Evolutionary conservation across 345 rosid genomes (phyloP).

Genomic region (Ceriops tagal): DNA sequence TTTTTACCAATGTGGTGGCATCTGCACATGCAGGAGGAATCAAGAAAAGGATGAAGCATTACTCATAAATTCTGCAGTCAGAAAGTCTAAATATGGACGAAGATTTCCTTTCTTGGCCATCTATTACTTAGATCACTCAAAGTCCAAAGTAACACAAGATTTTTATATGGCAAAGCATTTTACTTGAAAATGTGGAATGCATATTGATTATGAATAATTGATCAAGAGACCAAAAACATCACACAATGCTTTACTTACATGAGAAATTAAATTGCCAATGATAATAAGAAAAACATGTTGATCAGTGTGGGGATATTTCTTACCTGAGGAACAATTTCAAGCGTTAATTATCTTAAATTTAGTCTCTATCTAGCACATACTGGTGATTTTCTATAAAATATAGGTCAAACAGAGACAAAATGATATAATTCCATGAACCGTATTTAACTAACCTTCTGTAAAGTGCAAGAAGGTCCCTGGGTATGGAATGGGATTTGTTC

Average conservation of each 20-base stretch:
- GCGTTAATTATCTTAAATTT: background rate
- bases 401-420: background rate
- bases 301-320: background rate
- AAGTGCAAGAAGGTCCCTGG: conserved; percentile 53
- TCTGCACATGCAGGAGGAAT: conserved; percentile 36
- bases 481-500: conserved; percentile 29
- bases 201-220: too few species aligned
- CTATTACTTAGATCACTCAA: background rate
- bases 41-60: conserved; percentile 5
- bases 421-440: background rate
- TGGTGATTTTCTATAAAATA: background rate
- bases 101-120: background rate
- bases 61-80: background rate
- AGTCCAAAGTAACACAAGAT: too few species aligned
- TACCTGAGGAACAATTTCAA: background rate
- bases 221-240: too few species aligned
- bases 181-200: too few species aligned
- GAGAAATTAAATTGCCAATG: too few species aligned
- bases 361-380: too few species aligned
- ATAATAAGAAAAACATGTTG: too few species aligned
- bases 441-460: conserved; percentile 50
- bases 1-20: conserved; percentile 53
- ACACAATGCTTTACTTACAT: too few species aligned
- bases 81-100: background rate
- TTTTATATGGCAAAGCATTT: too few species aligned